Evolutionary conservation across 768 basidiomycete species (phyloP).

Genomic region (Leccinum disarticulatum): DNA sequence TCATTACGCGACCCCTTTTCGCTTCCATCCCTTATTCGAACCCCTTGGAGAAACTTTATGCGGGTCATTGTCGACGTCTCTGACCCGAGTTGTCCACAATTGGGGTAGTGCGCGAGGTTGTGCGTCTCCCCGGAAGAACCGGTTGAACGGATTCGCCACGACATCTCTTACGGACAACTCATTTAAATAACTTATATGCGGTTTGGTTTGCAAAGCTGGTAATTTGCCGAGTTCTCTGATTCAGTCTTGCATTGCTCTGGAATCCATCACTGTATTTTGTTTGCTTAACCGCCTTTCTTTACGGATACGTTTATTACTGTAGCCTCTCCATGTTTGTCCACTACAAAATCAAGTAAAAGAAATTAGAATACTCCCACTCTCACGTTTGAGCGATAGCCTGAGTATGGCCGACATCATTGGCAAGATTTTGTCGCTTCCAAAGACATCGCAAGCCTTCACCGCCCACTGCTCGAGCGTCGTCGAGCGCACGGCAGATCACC

Average conservation of each 20-base stretch:
- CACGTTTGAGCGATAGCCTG: not conserved
- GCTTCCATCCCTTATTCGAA: not conserved
- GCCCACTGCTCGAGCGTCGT: conserved; percentile 39
- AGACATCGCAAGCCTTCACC: conserved; percentile 51
- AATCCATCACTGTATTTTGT: not conserved
- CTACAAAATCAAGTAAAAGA: not conserved
- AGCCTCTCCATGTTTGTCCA: not conserved
- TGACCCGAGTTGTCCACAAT: not conserved
- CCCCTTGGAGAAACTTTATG: not conserved
- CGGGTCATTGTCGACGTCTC: not conserved
- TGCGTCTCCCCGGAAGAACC: not conserved
- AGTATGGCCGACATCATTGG: conserved; percentile 39
- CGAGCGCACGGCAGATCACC: conserved; percentile 29
- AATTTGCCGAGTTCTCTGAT: not conserved
- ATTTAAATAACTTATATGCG: not conserved
- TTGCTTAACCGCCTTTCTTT: no score
- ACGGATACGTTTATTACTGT: not conserved
- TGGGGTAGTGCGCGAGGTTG: not conserved
- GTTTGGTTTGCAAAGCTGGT: not conserved
- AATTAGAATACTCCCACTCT: not conserved
- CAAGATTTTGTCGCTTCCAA: conserved; percentile 47
- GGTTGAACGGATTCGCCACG: conserved; percentile 6
- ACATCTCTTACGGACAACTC: not conserved
- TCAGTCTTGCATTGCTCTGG: not conserved
- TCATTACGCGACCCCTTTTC: not conserved